phyloP scores from a whole-genome alignment of 2,329 filamentous ascomycete species.

The Ascomycota sp. region DNA sequence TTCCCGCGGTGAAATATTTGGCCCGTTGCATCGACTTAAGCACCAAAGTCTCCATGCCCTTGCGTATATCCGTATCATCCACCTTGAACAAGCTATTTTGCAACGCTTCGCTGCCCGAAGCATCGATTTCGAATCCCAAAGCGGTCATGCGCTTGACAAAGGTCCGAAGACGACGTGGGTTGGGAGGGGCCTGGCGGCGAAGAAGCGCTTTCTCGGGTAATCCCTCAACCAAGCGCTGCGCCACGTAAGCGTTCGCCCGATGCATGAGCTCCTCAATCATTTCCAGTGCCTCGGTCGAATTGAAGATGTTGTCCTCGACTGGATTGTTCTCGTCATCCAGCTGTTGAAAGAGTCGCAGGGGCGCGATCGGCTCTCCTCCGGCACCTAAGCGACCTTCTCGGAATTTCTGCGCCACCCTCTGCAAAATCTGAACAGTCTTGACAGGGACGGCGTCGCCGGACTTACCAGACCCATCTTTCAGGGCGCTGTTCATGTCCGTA shows the following conservation, averaged over 20 bases:
- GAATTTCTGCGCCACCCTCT: conserved; percentile 74
- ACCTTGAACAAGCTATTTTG: conserved; percentile 93
- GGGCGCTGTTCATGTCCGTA: conserved; percentile 64
- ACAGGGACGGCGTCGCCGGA: conserved; percentile 44
- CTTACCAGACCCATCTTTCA: conserved; percentile 41
- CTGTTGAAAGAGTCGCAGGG: conserved; percentile 77
- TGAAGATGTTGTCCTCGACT: conserved; percentile 89
- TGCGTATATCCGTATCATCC: conserved; percentile 70
- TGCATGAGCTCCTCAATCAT: conserved; percentile 88
- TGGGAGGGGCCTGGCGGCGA: conserved; percentile 69
- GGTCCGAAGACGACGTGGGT: conserved; percentile 68
- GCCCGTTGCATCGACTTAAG: conserved; percentile 91
- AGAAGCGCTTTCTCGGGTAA: conserved; percentile 86
- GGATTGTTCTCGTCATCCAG: conserved; percentile 96
- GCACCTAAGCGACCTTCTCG: conserved; percentile 71
- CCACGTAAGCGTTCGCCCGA: conserved; percentile 79
- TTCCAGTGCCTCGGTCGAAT: conserved; percentile 74
- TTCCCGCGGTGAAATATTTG: conserved; percentile 81
- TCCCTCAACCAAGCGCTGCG: conserved; percentile 57
- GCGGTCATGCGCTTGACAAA: conserved; percentile 87
- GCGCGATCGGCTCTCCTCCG: conserved; percentile 57
- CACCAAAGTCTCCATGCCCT: conserved; percentile 92
- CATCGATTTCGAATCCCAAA: conserved; percentile 77
- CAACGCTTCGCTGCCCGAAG: conserved; percentile 69
- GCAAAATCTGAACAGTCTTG: conserved; percentile 64